Conservation (phyloP, 371 early-diverging fungal genomes). For the Fennellomyces sp. region DNA sequence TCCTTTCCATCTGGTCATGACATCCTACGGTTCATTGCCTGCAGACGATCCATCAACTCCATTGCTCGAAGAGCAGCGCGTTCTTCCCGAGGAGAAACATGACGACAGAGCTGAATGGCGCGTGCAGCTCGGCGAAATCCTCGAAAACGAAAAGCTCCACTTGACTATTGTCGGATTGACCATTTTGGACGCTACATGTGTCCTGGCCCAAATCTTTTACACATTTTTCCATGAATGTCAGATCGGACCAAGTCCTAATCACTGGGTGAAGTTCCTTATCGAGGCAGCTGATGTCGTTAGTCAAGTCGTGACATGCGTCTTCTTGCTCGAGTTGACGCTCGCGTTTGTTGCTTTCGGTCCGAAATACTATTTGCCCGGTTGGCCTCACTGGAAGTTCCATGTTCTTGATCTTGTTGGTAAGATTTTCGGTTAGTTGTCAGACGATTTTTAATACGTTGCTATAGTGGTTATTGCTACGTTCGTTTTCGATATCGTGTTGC, state of each 20-base stretch:
- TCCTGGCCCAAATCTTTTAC: constrained; percentile 30
- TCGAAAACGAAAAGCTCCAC: constrained; percentile 40
- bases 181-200: constrained; percentile 38
- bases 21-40: constrained; percentile 22
- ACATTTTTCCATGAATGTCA: constrained; percentile 33
- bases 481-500: constrained; percentile 40
- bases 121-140: constrained; percentile 30
- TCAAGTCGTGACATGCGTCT: constrained; percentile 36
- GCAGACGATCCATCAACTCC: neutral
- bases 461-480: constrained; percentile 46
- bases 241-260: neutral
- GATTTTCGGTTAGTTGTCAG: too few species aligned
- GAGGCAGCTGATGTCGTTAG: constrained; percentile 37
- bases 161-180: constrained; percentile 31
- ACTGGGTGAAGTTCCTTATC: constrained; percentile 20
- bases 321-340: constrained; percentile 38
- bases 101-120: constrained; percentile 28
- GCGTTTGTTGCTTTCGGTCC: constrained; percentile 48
- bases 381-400: constrained; percentile 49
- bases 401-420: constrained; percentile 45
- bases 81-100: neutral
- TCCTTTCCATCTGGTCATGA: constrained; percentile 4
- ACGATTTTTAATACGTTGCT: neutral
- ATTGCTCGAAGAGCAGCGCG: neutral
- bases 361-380: constrained; percentile 41